Conservation (phyloP, 2,329 filamentous ascomycete genomes). For the Fusarium sp. region DNA sequence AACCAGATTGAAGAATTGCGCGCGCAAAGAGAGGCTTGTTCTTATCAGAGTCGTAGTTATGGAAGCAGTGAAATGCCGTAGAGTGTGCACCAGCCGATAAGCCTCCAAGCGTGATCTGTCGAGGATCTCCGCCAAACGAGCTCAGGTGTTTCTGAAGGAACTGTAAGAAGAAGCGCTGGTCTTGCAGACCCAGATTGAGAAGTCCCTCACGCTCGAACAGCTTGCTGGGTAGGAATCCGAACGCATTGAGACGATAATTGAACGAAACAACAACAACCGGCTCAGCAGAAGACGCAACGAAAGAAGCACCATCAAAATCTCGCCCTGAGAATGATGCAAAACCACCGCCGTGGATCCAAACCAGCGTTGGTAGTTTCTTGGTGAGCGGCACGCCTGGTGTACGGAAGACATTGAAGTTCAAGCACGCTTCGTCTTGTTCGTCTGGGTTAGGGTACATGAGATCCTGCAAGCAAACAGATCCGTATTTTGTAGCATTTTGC, state of each 20-base stretch:
- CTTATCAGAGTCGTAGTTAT: neutral
- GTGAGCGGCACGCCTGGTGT: neutral
- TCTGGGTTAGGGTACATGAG: neutral
- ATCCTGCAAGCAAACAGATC: neutral
- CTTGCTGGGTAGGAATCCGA: neutral
- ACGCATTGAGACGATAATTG: constrained; percentile 7
- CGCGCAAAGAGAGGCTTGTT: neutral
- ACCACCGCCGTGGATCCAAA: constrained; percentile 8
- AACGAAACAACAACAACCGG: neutral
- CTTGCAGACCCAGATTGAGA: neutral
- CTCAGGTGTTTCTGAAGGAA: neutral
- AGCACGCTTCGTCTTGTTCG: neutral
- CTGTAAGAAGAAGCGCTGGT: neutral
- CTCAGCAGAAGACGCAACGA: neutral
- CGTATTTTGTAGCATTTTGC: neutral
- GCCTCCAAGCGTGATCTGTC: neutral
- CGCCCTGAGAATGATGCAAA: constrained; percentile 7
- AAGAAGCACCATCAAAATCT: neutral
- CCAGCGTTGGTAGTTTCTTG: neutral
- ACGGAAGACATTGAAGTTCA: constrained; percentile 3
- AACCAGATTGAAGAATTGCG: neutral
- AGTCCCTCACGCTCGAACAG: neutral
- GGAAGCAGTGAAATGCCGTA: constrained; percentile 4
- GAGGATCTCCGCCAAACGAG: neutral
- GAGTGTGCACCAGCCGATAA: constrained; percentile 6